Conservation (phyloP, 1,284 basidiomycete species). For the Ustilago lituana region DNA sequence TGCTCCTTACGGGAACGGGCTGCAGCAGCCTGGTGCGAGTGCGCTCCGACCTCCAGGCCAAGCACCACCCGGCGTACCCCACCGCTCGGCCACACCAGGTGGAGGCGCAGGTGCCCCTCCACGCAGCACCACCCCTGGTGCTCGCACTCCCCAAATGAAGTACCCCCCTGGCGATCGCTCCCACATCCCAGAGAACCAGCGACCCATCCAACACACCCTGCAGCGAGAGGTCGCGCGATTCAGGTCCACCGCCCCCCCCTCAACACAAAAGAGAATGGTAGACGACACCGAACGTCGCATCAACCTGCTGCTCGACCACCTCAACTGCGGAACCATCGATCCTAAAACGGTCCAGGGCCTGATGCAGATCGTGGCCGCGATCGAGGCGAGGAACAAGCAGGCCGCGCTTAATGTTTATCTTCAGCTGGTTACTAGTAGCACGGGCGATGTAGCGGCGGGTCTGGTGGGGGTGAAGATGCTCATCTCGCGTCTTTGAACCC, state of each 20-base stretch:
- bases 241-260: conserved; percentile 70
- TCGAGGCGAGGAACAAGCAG: conserved; percentile 61
- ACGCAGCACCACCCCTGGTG: conserved; percentile 50
- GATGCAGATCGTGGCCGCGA: conserved; percentile 63
- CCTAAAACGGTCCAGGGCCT: conserved; percentile 58
- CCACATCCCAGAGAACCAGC: conserved; percentile 81
- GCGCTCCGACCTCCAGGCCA: conserved; percentile 44
- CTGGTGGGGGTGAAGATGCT: conserved; percentile 65
- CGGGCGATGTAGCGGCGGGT: conserved; percentile 59
- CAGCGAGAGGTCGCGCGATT: conserved; percentile 49
- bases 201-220: conserved; percentile 74
- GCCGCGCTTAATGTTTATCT: conserved; percentile 61
- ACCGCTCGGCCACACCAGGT: conserved; percentile 68
- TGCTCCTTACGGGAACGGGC: conserved; percentile 34
- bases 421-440: conserved; percentile 58
- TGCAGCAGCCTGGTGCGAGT: conserved; percentile 24
- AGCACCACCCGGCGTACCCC: conserved; percentile 56
- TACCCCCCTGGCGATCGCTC: conserved; percentile 92
- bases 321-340: conserved; percentile 85
- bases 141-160: conserved; percentile 71
- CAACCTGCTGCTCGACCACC: conserved; percentile 85
- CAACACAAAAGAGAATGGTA: conserved; percentile 82
- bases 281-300: conserved; percentile 89
- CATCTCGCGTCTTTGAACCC: conserved; percentile 48
- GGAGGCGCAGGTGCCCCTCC: conserved; percentile 63